Conservation (phyloP, 2,329 filamentous ascomycete species). For the Alternaria metachromatica region DNA sequence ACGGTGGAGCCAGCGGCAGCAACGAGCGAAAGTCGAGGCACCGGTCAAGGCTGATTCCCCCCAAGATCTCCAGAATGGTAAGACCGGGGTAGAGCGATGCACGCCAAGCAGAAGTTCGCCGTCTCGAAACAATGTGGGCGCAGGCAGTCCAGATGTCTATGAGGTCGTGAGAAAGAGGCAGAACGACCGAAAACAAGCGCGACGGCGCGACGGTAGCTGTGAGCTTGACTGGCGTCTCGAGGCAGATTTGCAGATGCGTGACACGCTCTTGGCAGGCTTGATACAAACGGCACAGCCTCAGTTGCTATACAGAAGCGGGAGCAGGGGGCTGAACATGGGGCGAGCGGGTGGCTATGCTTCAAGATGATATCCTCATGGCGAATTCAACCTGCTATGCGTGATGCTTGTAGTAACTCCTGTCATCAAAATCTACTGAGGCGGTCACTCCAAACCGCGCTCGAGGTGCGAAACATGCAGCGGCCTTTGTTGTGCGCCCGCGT, state of each 20-base stretch:
- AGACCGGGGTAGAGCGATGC: slow-evolving; percentile 33
- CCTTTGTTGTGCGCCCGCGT: slow-evolving; percentile 20
- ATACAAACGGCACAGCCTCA: slow-evolving; percentile 46
- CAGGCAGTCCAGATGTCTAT: slow-evolving; percentile 23
- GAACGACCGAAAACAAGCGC: slow-evolving; percentile 35
- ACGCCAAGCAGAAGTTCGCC: slow-evolving; percentile 36
- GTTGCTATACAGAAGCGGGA: slow-evolving; percentile 31
- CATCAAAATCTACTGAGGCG: background rate
- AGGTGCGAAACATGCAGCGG: slow-evolving; percentile 12
- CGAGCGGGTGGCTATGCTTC: slow-evolving; percentile 36
- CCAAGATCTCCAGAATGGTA: slow-evolving; percentile 29
- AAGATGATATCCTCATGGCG: slow-evolving; percentile 13
- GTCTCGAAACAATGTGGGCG: slow-evolving; percentile 23
- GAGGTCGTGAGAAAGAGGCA: slow-evolving; percentile 21
- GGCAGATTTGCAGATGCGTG: slow-evolving; percentile 45
- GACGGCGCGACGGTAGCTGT: slow-evolving; percentile 34
- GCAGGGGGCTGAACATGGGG: slow-evolving; percentile 21
- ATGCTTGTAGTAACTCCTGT: slow-evolving; percentile 6
- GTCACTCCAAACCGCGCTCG: slow-evolving; percentile 1
- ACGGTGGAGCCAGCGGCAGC: slow-evolving; percentile 39
- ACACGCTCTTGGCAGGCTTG: slow-evolving; percentile 37
- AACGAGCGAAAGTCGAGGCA: slow-evolving; percentile 34
- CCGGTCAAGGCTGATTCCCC: slow-evolving; percentile 49
- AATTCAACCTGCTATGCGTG: slow-evolving; percentile 5
- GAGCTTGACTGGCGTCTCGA: slow-evolving; percentile 42